phyloP scores from a whole-genome alignment of 352 stramenopile genomes.

The Sclerospora graminicola region DNA sequence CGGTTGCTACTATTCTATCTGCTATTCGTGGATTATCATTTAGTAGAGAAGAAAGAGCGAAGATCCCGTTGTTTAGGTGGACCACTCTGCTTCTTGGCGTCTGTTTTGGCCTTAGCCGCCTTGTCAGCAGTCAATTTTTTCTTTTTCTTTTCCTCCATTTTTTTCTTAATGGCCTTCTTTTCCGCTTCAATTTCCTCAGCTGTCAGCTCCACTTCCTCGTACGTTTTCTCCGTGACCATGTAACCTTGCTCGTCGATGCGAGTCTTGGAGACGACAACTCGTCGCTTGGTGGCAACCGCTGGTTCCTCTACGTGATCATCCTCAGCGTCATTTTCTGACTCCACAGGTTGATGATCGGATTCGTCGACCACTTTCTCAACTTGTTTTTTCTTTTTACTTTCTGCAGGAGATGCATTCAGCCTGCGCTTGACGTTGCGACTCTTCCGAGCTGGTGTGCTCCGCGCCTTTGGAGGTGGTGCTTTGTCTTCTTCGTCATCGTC shows the following conservation, averaged over 20 bases:
- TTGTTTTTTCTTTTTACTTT: conserved; percentile 12
- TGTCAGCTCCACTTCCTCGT: conserved; percentile 60
- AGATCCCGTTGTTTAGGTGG: conserved; percentile 60
- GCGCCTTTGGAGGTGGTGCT: conserved; percentile 1
- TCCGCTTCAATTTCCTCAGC: conserved; percentile 45
- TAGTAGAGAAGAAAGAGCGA: conserved; percentile 47
- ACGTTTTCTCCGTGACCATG: conserved; percentile 77
- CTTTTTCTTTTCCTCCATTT: conserved; percentile 34
- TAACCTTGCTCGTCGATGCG: conserved; percentile 74
- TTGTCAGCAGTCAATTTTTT: conserved; percentile 26
- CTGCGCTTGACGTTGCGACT: conserved; percentile 38
- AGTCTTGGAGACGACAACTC: conserved; percentile 54
- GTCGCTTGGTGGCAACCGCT: conserved; percentile 33
- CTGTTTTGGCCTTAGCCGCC: conserved; percentile 34
- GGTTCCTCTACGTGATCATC: conserved; percentile 10
- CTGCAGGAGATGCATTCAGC: conserved; percentile 26
- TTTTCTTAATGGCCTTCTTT: conserved; percentile 31
- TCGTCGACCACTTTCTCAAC: conserved; percentile 1
- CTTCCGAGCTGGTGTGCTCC: conserved; percentile 12
- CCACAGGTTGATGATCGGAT: conserved; percentile 6
- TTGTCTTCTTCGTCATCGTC: conserved; percentile 26
- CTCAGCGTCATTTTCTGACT: conserved; percentile 24
- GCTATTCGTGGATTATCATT: conserved; percentile 14
- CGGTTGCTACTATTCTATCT: conserved; percentile 16
- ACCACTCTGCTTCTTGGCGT: conserved; percentile 33